Base-by-base conservation (phyloP, 2,329 filamentous ascomycete genomes). In the Purpureocillium lavendulum region DNA sequence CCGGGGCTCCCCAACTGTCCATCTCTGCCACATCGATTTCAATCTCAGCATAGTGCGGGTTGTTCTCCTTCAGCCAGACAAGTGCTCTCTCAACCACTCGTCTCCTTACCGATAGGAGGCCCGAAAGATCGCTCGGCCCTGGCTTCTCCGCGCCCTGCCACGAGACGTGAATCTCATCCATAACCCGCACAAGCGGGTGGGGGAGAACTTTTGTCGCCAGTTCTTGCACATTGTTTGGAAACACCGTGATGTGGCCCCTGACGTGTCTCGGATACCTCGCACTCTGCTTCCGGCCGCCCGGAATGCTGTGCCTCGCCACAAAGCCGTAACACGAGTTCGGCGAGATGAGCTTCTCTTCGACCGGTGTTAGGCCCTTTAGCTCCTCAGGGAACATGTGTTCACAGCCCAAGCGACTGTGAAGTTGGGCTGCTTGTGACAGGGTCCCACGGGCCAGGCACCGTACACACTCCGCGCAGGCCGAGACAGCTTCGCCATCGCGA, bases 31-130 rank as follows among this genome's bases (percentile, higher is more conserved):
- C 34, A 28, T 42, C 41, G 28, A 44, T 46, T 4, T 38, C 26
- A 29, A 46, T 40, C 29, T 42, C 36, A 12, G 30, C 36, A 41
- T 44, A 42, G 12, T 39, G 32, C 15, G 30, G 29, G 36, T 44
- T 44, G 30, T 44, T 16, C 26, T 28, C 38, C 39, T 42, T 44
- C 26, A 46, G 34, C 41, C 44, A 46, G 16, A 37, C 14, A 28
- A 43, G 35, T 18, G 40, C 43, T 8, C 32, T 43, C 35, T 45
- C 40, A n/a, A 45, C 34, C 21, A 45, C 43, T 28, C 29, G 36
- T 9, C 39, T 35, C 17, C 39, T 15, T 8, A 41, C 42, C 28
- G 39, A 44, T 16, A 44, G 33, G 13, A 42, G 36, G 4, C 11
- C 18, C 15, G 40, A 38, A 7, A 43, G 30, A 37, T 43, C 38